These are phyloP conservation scores for Nitzschia sp. DNA, from an alignment of 108 stramenopile genomes.

Conservation along the genomic window DNA sequence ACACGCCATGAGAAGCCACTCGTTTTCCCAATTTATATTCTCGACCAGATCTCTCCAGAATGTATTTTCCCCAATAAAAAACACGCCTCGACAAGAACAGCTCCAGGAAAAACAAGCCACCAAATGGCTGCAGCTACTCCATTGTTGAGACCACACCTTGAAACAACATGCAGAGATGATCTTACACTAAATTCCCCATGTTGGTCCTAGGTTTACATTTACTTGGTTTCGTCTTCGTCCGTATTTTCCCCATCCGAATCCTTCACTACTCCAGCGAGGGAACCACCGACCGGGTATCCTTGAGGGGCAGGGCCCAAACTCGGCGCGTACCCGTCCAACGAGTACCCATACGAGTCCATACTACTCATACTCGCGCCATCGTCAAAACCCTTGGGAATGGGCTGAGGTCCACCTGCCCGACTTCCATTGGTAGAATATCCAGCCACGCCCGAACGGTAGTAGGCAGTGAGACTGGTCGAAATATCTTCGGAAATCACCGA, in stretches of 20 bases:
- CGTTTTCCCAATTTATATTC: too few species aligned
- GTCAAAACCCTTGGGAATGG: slow-evolving; percentile 1
- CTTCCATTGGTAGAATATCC: slow-evolving; percentile 16
- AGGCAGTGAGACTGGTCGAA: slow-evolving; percentile 49
- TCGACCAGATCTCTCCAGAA: too few species aligned
- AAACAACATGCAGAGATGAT: too few species aligned
- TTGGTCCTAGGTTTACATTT: not conserved
- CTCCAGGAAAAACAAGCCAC: too few species aligned
- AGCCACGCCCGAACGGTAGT: slow-evolving; percentile 43
- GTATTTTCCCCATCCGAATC: slow-evolving; percentile 16
- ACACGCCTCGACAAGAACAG: too few species aligned
- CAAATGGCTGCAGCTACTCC: too few species aligned
- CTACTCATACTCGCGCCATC: slow-evolving; percentile 54
- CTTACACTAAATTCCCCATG: too few species aligned
- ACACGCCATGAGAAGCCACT: too few species aligned
- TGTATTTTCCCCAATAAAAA: too few species aligned
- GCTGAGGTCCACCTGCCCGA: not conserved
- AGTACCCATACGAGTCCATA: slow-evolving; percentile 68
- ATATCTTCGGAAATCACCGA: slow-evolving; percentile 41
- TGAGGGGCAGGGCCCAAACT: slow-evolving; percentile 41
- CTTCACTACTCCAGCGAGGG: slow-evolving; percentile 17
- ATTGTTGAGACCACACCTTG: too few species aligned
- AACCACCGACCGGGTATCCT: slow-evolving; percentile 34
- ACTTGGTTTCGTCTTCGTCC: not conserved
- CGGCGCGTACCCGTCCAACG: slow-evolving; percentile 59